Base-by-base conservation (phyloP, 176 grass and related monocot genomes). In the Bonia amplexicaulis region DNA sequence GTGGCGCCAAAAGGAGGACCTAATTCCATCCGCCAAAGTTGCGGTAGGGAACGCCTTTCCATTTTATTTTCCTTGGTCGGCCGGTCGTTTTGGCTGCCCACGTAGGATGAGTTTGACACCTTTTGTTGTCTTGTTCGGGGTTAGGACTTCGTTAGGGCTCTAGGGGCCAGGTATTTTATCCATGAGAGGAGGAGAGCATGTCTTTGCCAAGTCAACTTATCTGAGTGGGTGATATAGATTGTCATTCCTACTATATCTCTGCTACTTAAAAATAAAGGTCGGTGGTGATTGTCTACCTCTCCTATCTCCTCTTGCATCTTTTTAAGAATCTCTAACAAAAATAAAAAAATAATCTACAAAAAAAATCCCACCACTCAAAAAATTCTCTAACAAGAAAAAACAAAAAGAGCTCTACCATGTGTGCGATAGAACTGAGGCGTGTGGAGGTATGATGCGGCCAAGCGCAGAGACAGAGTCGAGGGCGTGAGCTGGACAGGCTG, bases 1-100 rank as follows among this genome's bases (percentile, higher is more conserved):
- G 19, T 74, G 70, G 66, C 6, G 79, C 79, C 88, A 86, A 90
- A 86, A 66, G 39, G 40, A 33, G 57, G 39, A 72, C 88, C 73
- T 82, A 86, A 90, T 90, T 66, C 66, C 79, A 48, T 83, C 84
- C 79, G 52, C 66, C 84, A 6, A 83, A 83, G 66, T 78, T 66
- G 79, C 67, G 72, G 53, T 64, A 63, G 63, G 12, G 55, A 37
- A 72, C 73, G 1, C 29, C 45, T 73, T 2, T 44, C 31, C 2
- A 9, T 74, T 75, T 74, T 76, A 6, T 54, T 9, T 64, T 33
- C 19, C 45, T 57, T 90, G 78, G 84, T 58, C 84, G 73, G 78
- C 47, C 79, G 14, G 72, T 77, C 54, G 10, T 89, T 54, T 42
- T 14, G 65, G 78, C 2, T 70, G 73, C 35, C 84, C 88, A 86